Evolutionary conservation across 2,329 filamentous ascomycete genomes (phyloP), one percentile per base, ranked within the genome.

Genomic region (Fusarium nurragi): DNA sequence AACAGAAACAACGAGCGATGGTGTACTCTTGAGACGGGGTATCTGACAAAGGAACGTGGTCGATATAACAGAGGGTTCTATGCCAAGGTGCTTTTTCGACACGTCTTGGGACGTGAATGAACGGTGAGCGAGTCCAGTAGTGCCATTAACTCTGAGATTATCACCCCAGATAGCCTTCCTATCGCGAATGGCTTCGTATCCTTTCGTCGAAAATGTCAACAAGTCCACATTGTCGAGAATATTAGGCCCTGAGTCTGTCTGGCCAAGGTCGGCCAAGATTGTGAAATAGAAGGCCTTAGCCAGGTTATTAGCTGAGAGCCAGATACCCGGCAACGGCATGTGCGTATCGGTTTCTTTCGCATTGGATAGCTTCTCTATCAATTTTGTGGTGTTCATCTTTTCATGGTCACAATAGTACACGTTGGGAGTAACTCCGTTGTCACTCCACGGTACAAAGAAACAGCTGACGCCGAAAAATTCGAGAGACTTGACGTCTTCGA

Each of bases 21-120:
- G n/a, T 8, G 3, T n/a, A 1, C 50, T 53, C 19, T 53, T 49
- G 1, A 53, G 43, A 4, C 43, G 43, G 13, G 32, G 43, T 4
- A 53, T 37, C 2, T 53, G 32, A 2, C 25, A 53, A 2, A 53
- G 32, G 7, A 49, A 53, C 5, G 43, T 53, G 0, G 43, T 49
- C 0, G 32, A 53, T 16, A 53, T 32, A 10, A 38, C 41, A 13
- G 41, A 53, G 4, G 23, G 3, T 1, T 14, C 7, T 13, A 47
- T 19, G 4, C 41, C 7, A 1, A 53, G 25, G 1, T 53, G 6
- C 3, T 53, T 19, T 11, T 5, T 16, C 0, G 41, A 28, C 4
- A 3, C 1, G 5, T 46, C 41, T 14, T 30, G 13, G 0, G 25
- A 30, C 0, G 13, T 48, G 6, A 53, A 53, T 2, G 50, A 19